Evolutionary conservation across 306 rosid species (phyloP), one percentile per base, ranked within the genome.

Genomic region (Mimosa pudica): DNA sequence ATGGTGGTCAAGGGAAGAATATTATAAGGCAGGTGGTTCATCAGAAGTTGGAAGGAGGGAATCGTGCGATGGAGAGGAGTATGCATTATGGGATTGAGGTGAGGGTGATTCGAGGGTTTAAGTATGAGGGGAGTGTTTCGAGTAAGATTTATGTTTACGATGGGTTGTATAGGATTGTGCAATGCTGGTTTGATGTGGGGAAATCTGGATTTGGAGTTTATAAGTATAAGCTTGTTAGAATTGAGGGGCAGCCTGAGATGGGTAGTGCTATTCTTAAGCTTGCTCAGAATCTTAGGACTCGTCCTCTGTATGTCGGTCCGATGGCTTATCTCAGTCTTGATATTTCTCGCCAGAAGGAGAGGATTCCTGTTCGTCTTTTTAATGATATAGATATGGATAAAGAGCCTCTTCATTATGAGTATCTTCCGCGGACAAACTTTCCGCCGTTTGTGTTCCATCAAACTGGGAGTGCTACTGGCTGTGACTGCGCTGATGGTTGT

Each of bases 1-100:
- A 96, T 67, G 99, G 97, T 3, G 98, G 99, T 65, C 98, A 93
- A 85, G 97, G 90, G 77, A 96, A 93, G 86, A 67, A 85, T 33
- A 18, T 38, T 66, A 7, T 86, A 36, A 89, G 63, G 77, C 99
- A 96, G 76, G 90, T 92, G 75, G 83, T 71, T 65, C 90, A 96
- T 68, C 97, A 93, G 87, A 96, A 93, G 87, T 80, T 96, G 58
- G 98, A 96, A 81, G 94, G 96, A 20, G 99, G 97, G 17, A 93
- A 96, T 48, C 91, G 93, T 64, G 99, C 98, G 0, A 77, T 96
- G 91, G 99, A 96, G 84, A 88, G 98, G 75, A 96, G 98, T 57
- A 93, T 91, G 98, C 89, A 87, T 64, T 93, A 96, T 79, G 98
- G 97, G 79, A 89, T 96, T 73, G 99, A 96, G 66, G 98, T 96